Conservation (phyloP, 441 rosid genomes). For the Flueggea neowawraea region DNA sequence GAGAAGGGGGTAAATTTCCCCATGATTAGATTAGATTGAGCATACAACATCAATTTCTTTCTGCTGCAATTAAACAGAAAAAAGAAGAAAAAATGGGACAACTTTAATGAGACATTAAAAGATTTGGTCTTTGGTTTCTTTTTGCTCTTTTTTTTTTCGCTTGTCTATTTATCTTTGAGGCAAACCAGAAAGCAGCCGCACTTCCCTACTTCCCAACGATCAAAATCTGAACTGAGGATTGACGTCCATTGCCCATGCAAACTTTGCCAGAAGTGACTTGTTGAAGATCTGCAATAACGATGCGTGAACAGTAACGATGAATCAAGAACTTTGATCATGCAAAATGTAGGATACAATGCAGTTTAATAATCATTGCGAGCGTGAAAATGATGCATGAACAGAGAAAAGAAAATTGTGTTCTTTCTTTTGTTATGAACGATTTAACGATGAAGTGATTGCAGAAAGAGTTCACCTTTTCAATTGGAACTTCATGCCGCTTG, state of each 20-base stretch:
- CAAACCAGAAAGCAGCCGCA: background rate
- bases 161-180: background rate
- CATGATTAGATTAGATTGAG: conserved; percentile 54
- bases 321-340: no score
- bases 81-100: conserved; percentile 10
- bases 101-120: conserved; percentile 18
- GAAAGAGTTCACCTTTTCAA: conserved; percentile 73
- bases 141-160: background rate
- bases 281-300: conserved; percentile 72
- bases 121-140: conserved; percentile 1
- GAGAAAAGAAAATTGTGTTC: no score
- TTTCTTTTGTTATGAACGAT: no score
- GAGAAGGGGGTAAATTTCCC: conserved; percentile 22
- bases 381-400: no score
- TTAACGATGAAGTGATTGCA: conserved; percentile 4
- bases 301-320: background rate
- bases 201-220: conserved; percentile 16
- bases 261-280: conserved; percentile 94
- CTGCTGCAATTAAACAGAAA: conserved; percentile 13
- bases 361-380: no score
- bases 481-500: conserved; percentile 97
- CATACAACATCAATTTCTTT: conserved; percentile 31
- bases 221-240: conserved; percentile 98
- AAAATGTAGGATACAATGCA: no score
- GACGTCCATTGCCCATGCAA: conserved; percentile 99